phyloP scores from a whole-genome alignment of 257 asterid genomes.

The Solanum ahanhuiri region DNA sequence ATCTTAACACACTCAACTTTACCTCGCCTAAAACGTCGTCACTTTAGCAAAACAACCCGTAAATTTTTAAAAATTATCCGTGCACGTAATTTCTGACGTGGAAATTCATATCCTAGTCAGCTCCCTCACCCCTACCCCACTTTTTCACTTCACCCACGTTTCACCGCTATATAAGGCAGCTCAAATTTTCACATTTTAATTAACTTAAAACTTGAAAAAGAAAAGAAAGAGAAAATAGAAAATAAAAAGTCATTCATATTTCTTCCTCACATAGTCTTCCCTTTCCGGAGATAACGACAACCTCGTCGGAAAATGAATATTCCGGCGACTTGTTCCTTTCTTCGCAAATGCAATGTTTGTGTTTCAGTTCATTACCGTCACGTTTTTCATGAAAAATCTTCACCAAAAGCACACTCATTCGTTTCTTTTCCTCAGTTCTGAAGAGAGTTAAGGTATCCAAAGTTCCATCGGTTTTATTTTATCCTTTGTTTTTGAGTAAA shows the following conservation, averaged over 20 bases:
- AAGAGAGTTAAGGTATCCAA: not conserved
- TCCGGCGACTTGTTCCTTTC: conserved; percentile 21
- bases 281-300: not conserved
- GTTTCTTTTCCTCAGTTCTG: not conserved
- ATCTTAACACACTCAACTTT: not conserved
- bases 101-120: not conserved
- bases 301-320: conserved; percentile 45
- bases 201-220: not conserved
- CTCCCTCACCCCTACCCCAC: not conserved
- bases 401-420: not conserved
- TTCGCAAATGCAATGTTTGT: conserved; percentile 19
- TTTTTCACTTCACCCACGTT: not conserved
- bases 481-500: not conserved
- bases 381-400: conserved; percentile 57
- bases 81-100: not conserved
- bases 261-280: not conserved
- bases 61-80: not conserved
- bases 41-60: not conserved
- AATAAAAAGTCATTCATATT: not conserved
- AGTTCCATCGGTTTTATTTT: not conserved
- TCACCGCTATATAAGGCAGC: not conserved
- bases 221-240: not conserved
- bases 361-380: conserved; percentile 49
- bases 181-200: not conserved
- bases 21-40: not conserved